Evolutionary conservation across 106 monocot species (phyloP), one percentile per base, ranked within the genome.

Genomic region (Ottelia alismoides): DNA sequence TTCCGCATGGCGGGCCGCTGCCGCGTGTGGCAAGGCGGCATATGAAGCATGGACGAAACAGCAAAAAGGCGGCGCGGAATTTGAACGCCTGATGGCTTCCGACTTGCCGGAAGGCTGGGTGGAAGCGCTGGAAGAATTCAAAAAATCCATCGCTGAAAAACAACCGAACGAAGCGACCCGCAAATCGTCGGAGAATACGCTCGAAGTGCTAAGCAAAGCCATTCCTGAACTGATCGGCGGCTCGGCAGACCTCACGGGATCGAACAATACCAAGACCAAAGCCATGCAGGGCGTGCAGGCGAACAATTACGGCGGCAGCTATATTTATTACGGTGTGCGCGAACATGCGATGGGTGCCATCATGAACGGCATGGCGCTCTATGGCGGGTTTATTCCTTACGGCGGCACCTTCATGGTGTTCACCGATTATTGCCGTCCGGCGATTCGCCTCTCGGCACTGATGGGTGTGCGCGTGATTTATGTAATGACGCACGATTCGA

Each of bases 261-360:
- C 66, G 18, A 67, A 73, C 66, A 73, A 66, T 49, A 63, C 65
- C 2, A 30, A 55, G 6, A 48, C 66, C 0, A 55, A 73, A 18
- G 55, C 55, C 30, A 61, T 60, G 22, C 48, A 49, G 11, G 73
- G 62, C 22, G 66, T 73, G 61, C 66, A 14, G 25, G 24, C 3
- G 24, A 31, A 27, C 27, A n/a, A 51, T 20, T 47, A 60, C 21
- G 14, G 45, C 22, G 73, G 61, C 1, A 49, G 66, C 0, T 66
- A 73, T 52, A 61, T 73, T 7, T 28, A 61, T 11, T 73, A 60
- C n/a, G 73, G 66, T 19, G 66, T 66, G 1, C 45, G 73, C 0
- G 73, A 73, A 35, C 73, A 73, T 22, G 65, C 60, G 12, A 73
- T 66, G 74, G 65, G 51, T 9, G 61, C 60, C 12, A 74, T 74